Evolutionary conservation across 2,329 filamentous ascomycete genomes (phyloP).

Genomic region (Scorias spongiosa): DNA sequence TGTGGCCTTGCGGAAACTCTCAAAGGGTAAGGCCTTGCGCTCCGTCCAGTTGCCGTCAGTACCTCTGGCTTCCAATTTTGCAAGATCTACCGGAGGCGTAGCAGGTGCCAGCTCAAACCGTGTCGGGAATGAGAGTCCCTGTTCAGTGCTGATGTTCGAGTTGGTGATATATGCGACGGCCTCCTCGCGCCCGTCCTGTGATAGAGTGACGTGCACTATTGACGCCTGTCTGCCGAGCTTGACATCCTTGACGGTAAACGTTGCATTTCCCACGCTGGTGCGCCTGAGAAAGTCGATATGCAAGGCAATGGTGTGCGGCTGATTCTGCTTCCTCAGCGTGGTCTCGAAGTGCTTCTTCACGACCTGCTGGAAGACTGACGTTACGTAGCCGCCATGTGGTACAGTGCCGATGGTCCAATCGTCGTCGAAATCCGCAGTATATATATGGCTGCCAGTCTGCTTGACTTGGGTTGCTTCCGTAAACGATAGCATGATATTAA

Average conservation of each 20-base stretch:
- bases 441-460: constrained; percentile 39
- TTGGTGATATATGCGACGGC: constrained; percentile 53
- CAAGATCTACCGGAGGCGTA: constrained; percentile 27
- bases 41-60: constrained; percentile 34
- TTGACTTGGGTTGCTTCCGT: constrained; percentile 34
- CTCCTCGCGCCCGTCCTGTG: constrained; percentile 37
- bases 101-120: constrained; percentile 36
- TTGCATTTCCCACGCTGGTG: constrained; percentile 42
- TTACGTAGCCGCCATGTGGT: constrained; percentile 56
- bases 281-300: constrained; percentile 52
- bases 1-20: constrained; percentile 34
- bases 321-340: constrained; percentile 41
- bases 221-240: constrained; percentile 51
- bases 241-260: constrained; percentile 44
- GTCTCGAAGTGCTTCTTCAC: constrained; percentile 43
- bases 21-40: constrained; percentile 28
- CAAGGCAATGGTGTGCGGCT: constrained; percentile 48
- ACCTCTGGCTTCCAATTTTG: constrained; percentile 25
- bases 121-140: constrained; percentile 41
- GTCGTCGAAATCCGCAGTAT: constrained; percentile 38
- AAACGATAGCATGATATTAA: constrained; percentile 1
- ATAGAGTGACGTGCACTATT: constrained; percentile 46
- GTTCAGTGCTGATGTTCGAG: constrained; percentile 43
- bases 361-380: constrained; percentile 45
- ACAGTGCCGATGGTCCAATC: constrained; percentile 56